Evolutionary conservation across 2,329 filamentous ascomycete species (phyloP), one percentile per base, ranked within the genome.

Genomic region (Cylindrodendrum hubeiense): DNA sequence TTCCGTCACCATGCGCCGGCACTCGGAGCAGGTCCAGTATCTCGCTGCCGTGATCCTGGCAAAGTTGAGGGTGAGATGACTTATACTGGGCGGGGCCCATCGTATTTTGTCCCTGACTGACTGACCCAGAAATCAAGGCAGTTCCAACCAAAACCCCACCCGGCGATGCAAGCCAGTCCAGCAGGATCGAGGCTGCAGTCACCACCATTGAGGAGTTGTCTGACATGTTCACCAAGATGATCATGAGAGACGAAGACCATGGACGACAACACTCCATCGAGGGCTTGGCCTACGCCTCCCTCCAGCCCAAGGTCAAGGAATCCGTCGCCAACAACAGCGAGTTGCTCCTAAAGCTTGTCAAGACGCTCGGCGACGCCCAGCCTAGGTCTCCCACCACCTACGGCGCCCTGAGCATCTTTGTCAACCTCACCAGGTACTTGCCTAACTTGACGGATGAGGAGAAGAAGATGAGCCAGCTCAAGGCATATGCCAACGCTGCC

Each of bases 401-500:
- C 76, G 95, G 95, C 51, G 92, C 90, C 19, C 84, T 99, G 43
- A 97, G 92, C 76, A 92, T 98, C 59, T 87, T 98, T 69, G 85
- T 89, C 59, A 98, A 98, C 75, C 83, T 99, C 55, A 97, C 94
- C 15, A 86, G 88, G 30, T 98, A 97, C 77, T 86, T 89, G 43
- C 94, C 94, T 7, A 84, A 84, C 8, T 84, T 95, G 43, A 91
- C 93, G 0, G 95, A 98, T 68, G 96, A 99, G 79, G 92, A 98
- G 74, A 96, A 95, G 82, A 94, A 93, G 75, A 93, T 99, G 82
- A 88, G 88, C 6, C 93, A 99, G 77, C 87, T 99, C 47, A 98
- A 97, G 82, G 93, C 94, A 2, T 99, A 98, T 74, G 96, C 96
- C 15, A 93, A 97, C 76, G 92, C 94, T 1, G 90, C 90, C 5